These are phyloP conservation scores for Stromatinia cepivora DNA, from an alignment of 2,329 filamentous ascomycete genomes.

Conservation along the genomic window DNA sequence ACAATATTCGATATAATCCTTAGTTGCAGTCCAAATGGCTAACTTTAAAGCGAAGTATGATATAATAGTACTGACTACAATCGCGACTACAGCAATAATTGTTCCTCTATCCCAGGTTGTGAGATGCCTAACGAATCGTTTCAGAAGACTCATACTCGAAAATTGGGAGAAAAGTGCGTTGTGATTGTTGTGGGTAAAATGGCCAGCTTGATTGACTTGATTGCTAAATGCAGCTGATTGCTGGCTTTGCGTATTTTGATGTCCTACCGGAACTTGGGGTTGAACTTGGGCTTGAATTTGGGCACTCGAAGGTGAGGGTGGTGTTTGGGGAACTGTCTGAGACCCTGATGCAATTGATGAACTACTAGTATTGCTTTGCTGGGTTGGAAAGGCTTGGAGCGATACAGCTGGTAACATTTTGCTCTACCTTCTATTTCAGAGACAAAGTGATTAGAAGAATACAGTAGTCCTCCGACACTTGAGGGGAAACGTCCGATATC, in stretches of 20 bases:
- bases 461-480: background rate
- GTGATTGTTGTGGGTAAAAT: too few relatives aligned
- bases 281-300: background rate
- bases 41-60: background rate
- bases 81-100: background rate
- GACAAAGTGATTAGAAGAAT: too few relatives aligned
- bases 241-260: background rate
- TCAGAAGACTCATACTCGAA: too few relatives aligned
- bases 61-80: background rate
- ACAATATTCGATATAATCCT: background rate
- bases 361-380: background rate
- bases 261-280: background rate
- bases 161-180: background rate
- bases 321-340: background rate
- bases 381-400: background rate
- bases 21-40: background rate
- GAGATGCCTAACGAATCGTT: background rate
- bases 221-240: background rate
- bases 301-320: background rate
- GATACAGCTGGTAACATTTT: background rate
- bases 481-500: background rate
- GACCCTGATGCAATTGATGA: background rate
- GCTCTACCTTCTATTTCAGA: background rate
- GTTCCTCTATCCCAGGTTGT: background rate
- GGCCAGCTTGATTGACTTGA: background rate